A percentile compares a stretch with the other conserved stretches of the same genome.
These are phyloP conservation scores for Spathaspora arborariae DNA, from an alignment of 805 yeast genomes.

Conservation along the genomic window DNA sequence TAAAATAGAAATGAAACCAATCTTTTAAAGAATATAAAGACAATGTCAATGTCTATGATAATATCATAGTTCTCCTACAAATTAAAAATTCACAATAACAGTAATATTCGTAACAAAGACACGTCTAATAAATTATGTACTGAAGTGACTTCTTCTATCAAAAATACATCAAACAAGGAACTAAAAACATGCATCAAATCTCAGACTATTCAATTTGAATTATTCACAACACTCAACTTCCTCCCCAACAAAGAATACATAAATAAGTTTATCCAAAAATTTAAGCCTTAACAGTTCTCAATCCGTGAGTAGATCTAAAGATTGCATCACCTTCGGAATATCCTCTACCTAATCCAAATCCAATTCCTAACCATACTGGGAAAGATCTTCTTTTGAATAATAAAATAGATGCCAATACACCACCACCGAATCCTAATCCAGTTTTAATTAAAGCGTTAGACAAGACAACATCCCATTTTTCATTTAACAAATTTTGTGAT, in stretches of 20 bases:
- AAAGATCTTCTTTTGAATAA: conserved; percentile 91
- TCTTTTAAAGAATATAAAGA: not conserved
- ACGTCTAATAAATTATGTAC: conserved; percentile 1
- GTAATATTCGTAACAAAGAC: not conserved
- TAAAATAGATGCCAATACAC: conserved; percentile 87
- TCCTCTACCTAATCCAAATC: conserved; percentile 97
- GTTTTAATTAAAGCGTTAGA: conserved; percentile 93
- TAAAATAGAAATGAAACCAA: not conserved
- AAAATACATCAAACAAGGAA: not conserved
- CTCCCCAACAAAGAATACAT: not conserved
- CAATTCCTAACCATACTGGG: conserved; percentile 97
- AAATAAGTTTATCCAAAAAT: not conserved
- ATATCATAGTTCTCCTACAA: not conserved
- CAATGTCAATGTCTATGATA: not conserved
- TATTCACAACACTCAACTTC: not conserved
- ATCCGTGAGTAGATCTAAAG: conserved; percentile 77
- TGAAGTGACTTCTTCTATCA: not conserved
- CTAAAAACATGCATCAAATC: not conserved
- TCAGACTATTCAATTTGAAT: not conserved
- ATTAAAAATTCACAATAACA: not conserved
- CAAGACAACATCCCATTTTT: conserved; percentile 92
- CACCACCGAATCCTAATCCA: conserved; percentile 94
- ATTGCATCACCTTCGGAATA: conserved; percentile 98
- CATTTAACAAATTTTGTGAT: conserved; percentile 58
- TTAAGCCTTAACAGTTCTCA: conserved; percentile 70